Evolutionary conservation across 2,329 filamentous ascomycete species (phyloP).

Genomic region (Colletotrichum acutatum): DNA sequence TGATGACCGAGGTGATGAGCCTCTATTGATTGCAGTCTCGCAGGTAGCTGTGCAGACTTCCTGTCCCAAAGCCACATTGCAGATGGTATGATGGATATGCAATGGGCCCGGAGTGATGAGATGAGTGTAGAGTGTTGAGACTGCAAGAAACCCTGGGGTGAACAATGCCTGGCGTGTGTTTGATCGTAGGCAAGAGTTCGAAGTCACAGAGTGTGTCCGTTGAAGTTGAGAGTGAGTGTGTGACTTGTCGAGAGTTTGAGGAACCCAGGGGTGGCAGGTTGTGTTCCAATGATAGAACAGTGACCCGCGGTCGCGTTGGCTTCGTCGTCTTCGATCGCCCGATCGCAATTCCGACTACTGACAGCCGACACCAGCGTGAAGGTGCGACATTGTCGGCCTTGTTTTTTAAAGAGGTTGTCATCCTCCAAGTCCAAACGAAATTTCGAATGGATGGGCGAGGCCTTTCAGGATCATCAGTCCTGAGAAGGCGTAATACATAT

Average conservation of each 20-base stretch:
- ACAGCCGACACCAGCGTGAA: conserved; percentile 21
- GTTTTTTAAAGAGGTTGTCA: conserved; percentile 14
- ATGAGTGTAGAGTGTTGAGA: neutral
- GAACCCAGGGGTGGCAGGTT: neutral
- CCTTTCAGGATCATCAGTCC: neutral
- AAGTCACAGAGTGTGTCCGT: neutral
- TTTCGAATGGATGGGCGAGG: neutral
- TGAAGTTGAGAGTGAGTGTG: neutral
- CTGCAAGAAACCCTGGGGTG: neutral
- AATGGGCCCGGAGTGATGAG: neutral
- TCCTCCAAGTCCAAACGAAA: conserved; percentile 3
- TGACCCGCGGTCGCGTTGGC: conserved; percentile 10
- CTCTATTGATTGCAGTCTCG: neutral
- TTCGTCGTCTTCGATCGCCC: conserved; percentile 20
- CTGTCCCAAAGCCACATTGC: neutral
- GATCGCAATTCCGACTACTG: conserved; percentile 5
- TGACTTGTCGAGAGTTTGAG: neutral
- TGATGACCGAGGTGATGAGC: neutral
- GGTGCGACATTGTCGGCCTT: conserved; percentile 15
- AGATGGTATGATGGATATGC: neutral
- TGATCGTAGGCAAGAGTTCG: neutral
- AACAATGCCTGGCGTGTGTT: neutral
- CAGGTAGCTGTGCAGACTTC: neutral
- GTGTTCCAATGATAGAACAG: neutral
- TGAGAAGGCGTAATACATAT: neutral